phyloP scores from a whole-genome alignment of 2,329 filamentous ascomycete species.

The Aureobasidium sp. region DNA sequence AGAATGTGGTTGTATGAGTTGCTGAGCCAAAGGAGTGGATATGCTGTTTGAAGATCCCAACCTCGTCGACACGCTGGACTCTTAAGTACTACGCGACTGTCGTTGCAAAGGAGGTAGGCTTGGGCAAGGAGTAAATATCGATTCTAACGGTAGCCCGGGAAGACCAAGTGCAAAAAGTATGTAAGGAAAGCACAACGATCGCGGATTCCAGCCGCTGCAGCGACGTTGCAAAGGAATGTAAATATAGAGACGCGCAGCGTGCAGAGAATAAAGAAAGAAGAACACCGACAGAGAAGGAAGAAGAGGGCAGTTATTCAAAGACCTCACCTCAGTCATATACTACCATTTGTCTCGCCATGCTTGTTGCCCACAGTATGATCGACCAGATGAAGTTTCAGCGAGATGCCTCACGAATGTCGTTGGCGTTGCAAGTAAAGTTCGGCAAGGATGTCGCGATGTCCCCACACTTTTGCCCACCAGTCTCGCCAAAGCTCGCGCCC shows the following conservation, averaged over 20 bases:
- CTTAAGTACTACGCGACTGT: conserved; percentile 16
- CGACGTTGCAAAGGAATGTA: conserved; percentile 16
- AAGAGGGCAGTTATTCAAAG: not conserved
- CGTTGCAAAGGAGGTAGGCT: conserved; percentile 18
- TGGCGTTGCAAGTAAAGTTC: conserved; percentile 2
- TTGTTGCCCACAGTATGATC: not conserved
- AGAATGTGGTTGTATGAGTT: conserved; percentile 13
- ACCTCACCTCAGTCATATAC: not conserved
- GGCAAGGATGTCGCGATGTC: conserved; percentile 8
- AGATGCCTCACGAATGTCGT: not conserved
- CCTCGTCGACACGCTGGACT: conserved; percentile 9
- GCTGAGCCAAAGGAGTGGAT: conserved; percentile 15
- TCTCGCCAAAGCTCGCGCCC: conserved; percentile 8
- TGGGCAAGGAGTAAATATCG: conserved; percentile 19
- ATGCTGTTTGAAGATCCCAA: conserved; percentile 14
- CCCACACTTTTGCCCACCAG: conserved; percentile 1
- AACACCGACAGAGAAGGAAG: not conserved
- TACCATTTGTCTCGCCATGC: not conserved
- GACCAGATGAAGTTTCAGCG: conserved; percentile 9
- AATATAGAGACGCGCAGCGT: conserved; percentile 15
- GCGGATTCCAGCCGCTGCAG: conserved; percentile 15
- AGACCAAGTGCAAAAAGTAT: conserved; percentile 10
- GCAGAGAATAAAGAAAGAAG: not conserved
- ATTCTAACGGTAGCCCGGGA: conserved; percentile 18
- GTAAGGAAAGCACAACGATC: conserved; percentile 13